Conservation (phyloP, 306 rosid species). For the Cercis canadensis region DNA sequence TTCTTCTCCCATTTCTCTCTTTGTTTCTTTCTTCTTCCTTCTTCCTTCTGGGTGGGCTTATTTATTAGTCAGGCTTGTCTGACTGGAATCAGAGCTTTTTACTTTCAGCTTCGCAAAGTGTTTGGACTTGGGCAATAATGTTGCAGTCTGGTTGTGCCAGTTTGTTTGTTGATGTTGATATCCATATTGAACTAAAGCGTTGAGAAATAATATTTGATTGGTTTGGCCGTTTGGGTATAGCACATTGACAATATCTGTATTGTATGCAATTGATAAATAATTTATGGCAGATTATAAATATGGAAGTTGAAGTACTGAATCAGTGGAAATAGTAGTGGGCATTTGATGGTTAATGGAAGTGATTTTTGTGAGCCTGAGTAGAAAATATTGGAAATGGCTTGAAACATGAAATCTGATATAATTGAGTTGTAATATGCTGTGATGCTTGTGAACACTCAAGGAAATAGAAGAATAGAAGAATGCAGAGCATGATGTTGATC, state of each 20-base stretch:
- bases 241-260: neutral
- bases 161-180: no score
- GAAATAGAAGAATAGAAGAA: neutral
- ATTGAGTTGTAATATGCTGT: neutral
- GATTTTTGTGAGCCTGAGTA: conserved; percentile 2
- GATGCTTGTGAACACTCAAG: neutral
- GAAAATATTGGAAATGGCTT: neutral
- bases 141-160: neutral
- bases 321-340: conserved; percentile 1
- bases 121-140: neutral
- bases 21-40: no score
- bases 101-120: conserved; percentile 10
- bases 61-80: neutral
- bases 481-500: neutral
- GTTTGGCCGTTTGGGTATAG: neutral
- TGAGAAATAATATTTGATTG: neutral
- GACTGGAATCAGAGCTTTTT: neutral
- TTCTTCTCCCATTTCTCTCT: neutral
- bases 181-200: no score
- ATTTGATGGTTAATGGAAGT: neutral
- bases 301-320: neutral
- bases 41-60: neutral
- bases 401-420: conserved; percentile 6
- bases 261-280: neutral
- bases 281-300: no score